These are phyloP conservation scores for Amaranthus cruentus DNA, from an alignment of 148 eudicot genomes.

Conservation along the genomic window DNA sequence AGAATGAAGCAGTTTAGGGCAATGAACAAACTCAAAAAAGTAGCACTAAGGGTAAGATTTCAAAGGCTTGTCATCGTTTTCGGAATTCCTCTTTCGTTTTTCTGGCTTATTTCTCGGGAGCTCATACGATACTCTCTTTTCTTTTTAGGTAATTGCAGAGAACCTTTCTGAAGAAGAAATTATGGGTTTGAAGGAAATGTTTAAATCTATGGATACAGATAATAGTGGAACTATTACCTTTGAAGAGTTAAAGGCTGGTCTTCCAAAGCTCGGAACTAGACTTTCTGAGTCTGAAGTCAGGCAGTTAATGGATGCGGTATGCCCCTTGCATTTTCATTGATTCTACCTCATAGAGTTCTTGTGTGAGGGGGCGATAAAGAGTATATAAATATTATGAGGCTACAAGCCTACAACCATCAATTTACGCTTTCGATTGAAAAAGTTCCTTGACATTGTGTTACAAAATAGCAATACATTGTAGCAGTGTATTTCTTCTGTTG, in stretches of 20 bases:
- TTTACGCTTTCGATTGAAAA: too few species aligned
- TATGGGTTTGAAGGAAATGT: slow-evolving; percentile 92
- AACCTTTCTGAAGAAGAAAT: slow-evolving; percentile 98
- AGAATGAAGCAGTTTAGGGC: slow-evolving; percentile 99
- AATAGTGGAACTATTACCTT: slow-evolving; percentile 86
- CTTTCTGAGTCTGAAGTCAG: slow-evolving; percentile 84
- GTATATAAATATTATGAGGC: too few species aligned
- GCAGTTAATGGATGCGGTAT: slow-evolving; percentile 97
- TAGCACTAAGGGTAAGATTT: slow-evolving; percentile 73
- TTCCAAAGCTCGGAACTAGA: slow-evolving; percentile 85
- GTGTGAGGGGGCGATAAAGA: too few species aligned
- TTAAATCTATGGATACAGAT: slow-evolving; percentile 90
- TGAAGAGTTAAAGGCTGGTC: slow-evolving; percentile 89
- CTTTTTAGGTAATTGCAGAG: slow-evolving; percentile 85
- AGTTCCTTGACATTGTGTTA: background rate
- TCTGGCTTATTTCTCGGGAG: background rate
- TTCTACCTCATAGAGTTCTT: background rate
- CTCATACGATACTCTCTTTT: slow-evolving; percentile 11
- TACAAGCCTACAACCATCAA: background rate
- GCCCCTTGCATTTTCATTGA: slow-evolving; percentile 9
- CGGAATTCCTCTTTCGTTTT: background rate
- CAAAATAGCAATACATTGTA: background rate
- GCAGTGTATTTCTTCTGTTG: background rate
- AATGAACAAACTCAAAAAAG: slow-evolving; percentile 98
- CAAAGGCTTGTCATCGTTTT: background rate